Evolutionary conservation across 2,329 filamentous ascomycete genomes (phyloP).

Genomic region (Colletotrichum cuscutae): DNA sequence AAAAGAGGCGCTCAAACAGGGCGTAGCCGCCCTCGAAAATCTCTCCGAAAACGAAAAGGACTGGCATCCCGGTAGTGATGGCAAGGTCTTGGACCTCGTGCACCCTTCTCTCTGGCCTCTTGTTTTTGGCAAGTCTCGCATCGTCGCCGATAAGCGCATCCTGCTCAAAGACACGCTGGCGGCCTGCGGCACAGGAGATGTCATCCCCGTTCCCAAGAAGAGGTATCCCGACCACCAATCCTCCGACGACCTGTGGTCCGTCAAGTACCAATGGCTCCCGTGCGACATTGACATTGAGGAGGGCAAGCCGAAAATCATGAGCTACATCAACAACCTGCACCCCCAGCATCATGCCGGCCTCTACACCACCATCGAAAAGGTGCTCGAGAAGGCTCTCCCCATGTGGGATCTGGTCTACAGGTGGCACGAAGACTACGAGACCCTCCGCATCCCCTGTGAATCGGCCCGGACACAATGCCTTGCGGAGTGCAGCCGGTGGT

Average conservation of each 20-base stretch:
- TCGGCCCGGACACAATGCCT: conserved; percentile 37
- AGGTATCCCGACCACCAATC: neutral
- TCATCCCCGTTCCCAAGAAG: conserved; percentile 36
- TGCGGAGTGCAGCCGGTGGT: conserved; percentile 26
- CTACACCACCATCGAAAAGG: conserved; percentile 52
- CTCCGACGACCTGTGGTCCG: conserved; percentile 36
- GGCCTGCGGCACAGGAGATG: conserved; percentile 45
- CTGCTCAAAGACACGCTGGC: conserved; percentile 50
- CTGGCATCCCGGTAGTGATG: conserved; percentile 69
- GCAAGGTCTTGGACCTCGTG: conserved; percentile 69
- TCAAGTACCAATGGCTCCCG: conserved; percentile 59
- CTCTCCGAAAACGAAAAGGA: conserved; percentile 62
- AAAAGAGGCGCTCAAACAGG: conserved; percentile 50
- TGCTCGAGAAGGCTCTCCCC: conserved; percentile 54
- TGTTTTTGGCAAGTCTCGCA: conserved; percentile 59
- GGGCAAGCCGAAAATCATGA: conserved; percentile 51
- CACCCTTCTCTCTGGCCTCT: conserved; percentile 73
- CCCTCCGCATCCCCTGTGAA: conserved; percentile 39
- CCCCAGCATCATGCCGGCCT: conserved; percentile 50
- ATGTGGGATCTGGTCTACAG: conserved; percentile 55
- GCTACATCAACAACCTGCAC: conserved; percentile 66
- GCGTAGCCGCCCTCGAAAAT: conserved; percentile 59
- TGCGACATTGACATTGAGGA: conserved; percentile 56
- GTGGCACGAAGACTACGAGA: conserved; percentile 43
- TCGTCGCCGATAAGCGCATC: conserved; percentile 42